Conservation (phyloP, 2,329 filamentous ascomycete genomes). For the Cryphonectria naterciae region DNA sequence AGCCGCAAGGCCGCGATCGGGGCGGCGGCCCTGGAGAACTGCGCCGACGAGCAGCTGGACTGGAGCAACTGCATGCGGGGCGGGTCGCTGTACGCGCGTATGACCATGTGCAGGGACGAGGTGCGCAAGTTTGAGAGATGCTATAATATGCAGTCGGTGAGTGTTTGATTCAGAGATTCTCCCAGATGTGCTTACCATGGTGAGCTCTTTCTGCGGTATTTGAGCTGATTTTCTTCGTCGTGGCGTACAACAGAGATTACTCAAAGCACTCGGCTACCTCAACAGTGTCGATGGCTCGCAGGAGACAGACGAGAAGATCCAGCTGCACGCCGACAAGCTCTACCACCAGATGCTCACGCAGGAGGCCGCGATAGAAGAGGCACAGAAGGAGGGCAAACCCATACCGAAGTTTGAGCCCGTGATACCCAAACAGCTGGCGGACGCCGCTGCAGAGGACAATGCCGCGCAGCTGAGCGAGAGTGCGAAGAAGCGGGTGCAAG, state of each 20-base stretch:
- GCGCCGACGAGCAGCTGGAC: conserved; percentile 81
- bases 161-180: not conserved
- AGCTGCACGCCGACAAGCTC: conserved; percentile 92
- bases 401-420: conserved; percentile 64
- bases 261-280: conserved; percentile 89
- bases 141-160: conserved; percentile 83
- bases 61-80: conserved; percentile 81
- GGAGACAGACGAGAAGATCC: conserved; percentile 81
- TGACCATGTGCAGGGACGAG: conserved; percentile 82
- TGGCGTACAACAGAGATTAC: conserved; percentile 65
- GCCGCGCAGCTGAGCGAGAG: conserved; percentile 46
- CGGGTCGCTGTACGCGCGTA: conserved; percentile 67
- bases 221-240: not conserved
- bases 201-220: not conserved
- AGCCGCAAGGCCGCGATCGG: conserved; percentile 78
- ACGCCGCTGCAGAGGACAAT: conserved; percentile 18
- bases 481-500: conserved; percentile 55
- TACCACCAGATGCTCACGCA: conserved; percentile 87
- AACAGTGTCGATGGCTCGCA: conserved; percentile 65
- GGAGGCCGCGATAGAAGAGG: conserved; percentile 74
- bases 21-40: conserved; percentile 87
- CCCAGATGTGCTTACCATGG: not conserved
- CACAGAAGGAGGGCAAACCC: conserved; percentile 63
- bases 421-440: conserved; percentile 44
- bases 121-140: conserved; percentile 81